A percentile compares a stretch with the other conserved stretches of the same genome.
phyloP scores from a whole-genome alignment of 495 filamentous ascomycete genomes.

The Corynascus novoguineensis region DNA sequence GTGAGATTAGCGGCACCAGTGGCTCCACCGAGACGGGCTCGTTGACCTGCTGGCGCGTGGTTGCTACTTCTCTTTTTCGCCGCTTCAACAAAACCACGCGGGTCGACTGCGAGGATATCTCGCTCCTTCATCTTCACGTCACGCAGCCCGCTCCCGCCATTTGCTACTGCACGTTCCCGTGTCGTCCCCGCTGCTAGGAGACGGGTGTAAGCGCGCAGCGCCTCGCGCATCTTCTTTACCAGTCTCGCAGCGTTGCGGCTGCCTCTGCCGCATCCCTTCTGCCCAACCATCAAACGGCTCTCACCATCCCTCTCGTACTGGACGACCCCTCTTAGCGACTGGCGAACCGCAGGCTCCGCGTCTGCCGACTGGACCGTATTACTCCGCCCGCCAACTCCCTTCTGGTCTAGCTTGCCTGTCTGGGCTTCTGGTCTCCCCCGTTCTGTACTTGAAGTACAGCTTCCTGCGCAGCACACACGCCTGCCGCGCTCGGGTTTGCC shows the following conservation, averaged over 20 bases:
- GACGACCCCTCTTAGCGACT: conserved; percentile 4
- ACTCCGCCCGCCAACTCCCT: neutral
- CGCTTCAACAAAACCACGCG: conserved; percentile 20
- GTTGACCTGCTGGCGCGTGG: conserved; percentile 16
- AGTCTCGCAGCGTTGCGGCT: conserved; percentile 10
- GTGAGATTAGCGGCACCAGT: conserved; percentile 18
- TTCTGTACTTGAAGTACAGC: conserved; percentile 19
- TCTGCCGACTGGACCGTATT: neutral
- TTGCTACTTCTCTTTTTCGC: conserved; percentile 15
- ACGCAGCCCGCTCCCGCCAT: neutral
- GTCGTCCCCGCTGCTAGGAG: neutral
- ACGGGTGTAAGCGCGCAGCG: conserved; percentile 17
- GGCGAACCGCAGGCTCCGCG: neutral
- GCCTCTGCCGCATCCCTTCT: conserved; percentile 11
- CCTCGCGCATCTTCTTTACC: conserved; percentile 10
- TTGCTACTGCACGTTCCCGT: conserved; percentile 12
- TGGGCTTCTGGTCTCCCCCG: neutral
- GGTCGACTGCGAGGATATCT: conserved; percentile 8
- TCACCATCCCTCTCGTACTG: neutral
- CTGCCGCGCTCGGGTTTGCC: conserved; percentile 25
- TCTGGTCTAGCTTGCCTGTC: conserved; percentile 2
- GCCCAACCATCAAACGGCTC: neutral
- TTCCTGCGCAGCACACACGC: conserved; percentile 13
- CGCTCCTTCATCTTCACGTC: conserved; percentile 14
- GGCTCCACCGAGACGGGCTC: conserved; percentile 20